Evolutionary conservation across 805 yeast genomes (phyloP), one percentile per base, ranked within the genome.

Genomic region (Priceomyces haplophilus): DNA sequence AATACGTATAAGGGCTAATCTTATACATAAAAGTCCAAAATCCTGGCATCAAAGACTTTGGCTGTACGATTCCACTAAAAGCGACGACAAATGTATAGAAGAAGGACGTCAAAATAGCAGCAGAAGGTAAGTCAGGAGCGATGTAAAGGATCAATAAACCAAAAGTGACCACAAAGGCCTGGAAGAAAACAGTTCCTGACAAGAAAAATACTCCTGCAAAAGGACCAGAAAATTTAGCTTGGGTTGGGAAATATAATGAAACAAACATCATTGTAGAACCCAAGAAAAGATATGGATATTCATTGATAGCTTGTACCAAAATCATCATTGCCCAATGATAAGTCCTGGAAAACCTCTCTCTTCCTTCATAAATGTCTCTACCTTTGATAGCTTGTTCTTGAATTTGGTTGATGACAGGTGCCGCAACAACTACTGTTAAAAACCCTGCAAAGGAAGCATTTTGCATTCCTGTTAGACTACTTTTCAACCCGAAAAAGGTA

Each of bases 21-120:
- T 84, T 76, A 76, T 85, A 82, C 89, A 87, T 84, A 59, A 84
- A 87, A 37, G 77, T 80, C 95, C 95, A 87, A 69, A 87, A 87
- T 1, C 86, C 81, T 10, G 95, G 93, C 82, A 85, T 75, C 41
- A 71, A 63, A 2, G 47, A 32, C 5, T 64, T 64, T 13, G 81
- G 78, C 54, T 82, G 87, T 45, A 82, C 67, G 43, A 83, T 83
- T 67, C 90, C 88, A 59, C 85, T 74, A 67, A 85, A 85, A 17
- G 82, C 67, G 43, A 83, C 72, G 53, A 77, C 62, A 57, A 84
- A 75, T 27, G 83, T 67, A 58, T 79, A 75, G 47, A 78, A 61
- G 50, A 84, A 61, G 34, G 83, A 73, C 41, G 75, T 65, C 36
- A 83, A 61, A 41, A 81, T 80, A 37, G 79, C 77, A 12, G 88